These are phyloP conservation scores for Chlorophyllum brunneum DNA, from an alignment of 768 basidiomycete species.

Conservation along the genomic window DNA sequence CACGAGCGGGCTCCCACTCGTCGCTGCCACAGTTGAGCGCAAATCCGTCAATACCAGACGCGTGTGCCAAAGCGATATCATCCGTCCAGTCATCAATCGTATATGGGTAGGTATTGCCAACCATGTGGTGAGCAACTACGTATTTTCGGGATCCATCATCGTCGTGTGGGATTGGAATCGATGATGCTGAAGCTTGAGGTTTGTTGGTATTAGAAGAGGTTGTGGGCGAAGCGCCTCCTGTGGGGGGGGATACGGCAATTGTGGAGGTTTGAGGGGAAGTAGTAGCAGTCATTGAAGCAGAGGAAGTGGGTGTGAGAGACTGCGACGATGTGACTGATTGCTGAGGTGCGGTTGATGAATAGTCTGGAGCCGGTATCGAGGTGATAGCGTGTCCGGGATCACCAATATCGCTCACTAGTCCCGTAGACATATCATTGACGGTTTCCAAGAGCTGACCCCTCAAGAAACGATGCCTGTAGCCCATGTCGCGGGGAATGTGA, in stretches of 20 bases:
- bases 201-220: not conserved
- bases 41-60: conserved; percentile 63
- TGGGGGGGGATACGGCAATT: not conserved
- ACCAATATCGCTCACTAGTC: not conserved
- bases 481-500: no score
- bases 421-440: not conserved
- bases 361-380: not conserved
- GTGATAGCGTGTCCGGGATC: not conserved
- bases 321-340: not conserved
- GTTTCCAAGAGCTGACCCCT: not conserved
- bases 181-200: not conserved
- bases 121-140: conserved; percentile 58
- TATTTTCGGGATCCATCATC: conserved; percentile 31
- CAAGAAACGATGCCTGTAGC: conserved; percentile 1
- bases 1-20: conserved; percentile 56
- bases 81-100: conserved; percentile 41
- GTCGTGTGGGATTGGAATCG: conserved; percentile 12
- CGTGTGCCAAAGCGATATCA: conserved; percentile 53
- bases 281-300: not conserved
- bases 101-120: conserved; percentile 69
- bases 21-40: conserved; percentile 69
- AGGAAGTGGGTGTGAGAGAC: not conserved
- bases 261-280: conserved; percentile 1
- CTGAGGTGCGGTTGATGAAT: not conserved
- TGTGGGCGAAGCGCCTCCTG: no score